A percentile compares a stretch with the other conserved stretches of the same genome.
These are phyloP conservation scores for Podosphaera leucotricha DNA, from an alignment of 2,329 filamentous ascomycete species.

Conservation along the genomic window DNA sequence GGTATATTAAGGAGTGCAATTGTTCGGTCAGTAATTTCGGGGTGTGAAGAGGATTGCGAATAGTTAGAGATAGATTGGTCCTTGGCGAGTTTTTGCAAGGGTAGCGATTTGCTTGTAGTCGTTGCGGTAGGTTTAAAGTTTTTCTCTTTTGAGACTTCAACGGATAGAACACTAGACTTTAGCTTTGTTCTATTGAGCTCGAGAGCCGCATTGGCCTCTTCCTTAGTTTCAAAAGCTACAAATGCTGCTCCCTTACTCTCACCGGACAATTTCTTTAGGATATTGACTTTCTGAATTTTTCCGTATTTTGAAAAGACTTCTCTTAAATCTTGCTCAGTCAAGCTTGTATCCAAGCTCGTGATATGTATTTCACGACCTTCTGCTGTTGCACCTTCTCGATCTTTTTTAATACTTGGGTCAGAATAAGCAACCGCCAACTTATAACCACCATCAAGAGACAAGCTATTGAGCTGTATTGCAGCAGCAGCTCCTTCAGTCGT, in stretches of 20 bases:
- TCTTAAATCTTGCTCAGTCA: conserved; percentile 43
- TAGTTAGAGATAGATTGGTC: neutral
- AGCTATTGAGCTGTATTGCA: conserved; percentile 51
- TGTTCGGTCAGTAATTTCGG: conserved; percentile 39
- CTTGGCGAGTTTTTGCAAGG: conserved; percentile 4
- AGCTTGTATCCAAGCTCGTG: conserved; percentile 37
- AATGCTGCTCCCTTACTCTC: conserved; percentile 59
- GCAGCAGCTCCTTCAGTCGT: conserved; percentile 41
- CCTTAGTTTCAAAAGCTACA: conserved; percentile 48
- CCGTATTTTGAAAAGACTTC: conserved; percentile 56
- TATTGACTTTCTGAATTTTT: conserved; percentile 44
- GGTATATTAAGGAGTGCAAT: conserved; percentile 67
- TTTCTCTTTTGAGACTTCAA: conserved; percentile 32
- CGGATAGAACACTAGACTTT: conserved; percentile 40
- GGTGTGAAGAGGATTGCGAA: conserved; percentile 17
- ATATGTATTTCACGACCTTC: conserved; percentile 76
- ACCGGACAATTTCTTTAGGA: conserved; percentile 44
- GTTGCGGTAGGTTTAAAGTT: conserved; percentile 33
- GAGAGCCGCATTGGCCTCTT: conserved; percentile 42
- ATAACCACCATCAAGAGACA: conserved; percentile 40
- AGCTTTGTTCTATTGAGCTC: conserved; percentile 50
- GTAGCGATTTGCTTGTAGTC: conserved; percentile 16
- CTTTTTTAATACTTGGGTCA: conserved; percentile 54
- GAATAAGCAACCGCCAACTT: conserved; percentile 62
- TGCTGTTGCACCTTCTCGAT: conserved; percentile 55